Evolutionary conservation across 352 stramenopile genomes (phyloP).

Genomic region (Phytophthora megakarya): DNA sequence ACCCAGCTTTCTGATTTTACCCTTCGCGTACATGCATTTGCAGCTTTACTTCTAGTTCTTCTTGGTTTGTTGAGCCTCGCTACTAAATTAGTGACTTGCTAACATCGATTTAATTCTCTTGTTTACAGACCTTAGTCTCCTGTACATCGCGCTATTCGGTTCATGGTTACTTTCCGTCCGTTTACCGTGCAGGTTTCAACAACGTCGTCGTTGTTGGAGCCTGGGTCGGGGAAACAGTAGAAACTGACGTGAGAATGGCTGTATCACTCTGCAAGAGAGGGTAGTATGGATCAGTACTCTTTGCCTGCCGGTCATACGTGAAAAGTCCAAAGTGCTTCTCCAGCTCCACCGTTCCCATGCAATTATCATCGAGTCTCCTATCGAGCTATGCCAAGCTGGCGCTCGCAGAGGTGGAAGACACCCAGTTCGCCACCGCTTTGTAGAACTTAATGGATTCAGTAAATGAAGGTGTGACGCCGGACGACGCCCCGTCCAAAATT

Average conservation of each 20-base stretch:
- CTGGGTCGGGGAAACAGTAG: no score
- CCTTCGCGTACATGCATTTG: no score
- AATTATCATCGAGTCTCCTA: constrained; percentile 48
- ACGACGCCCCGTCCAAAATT: constrained; percentile 44
- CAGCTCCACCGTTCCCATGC: constrained; percentile 30
- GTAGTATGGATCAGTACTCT: constrained; percentile 30
- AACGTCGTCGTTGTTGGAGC: neutral
- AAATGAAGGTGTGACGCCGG: constrained; percentile 29
- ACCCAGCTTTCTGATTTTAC: no score
- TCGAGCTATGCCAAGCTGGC: constrained; percentile 23
- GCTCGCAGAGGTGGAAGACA: constrained; percentile 1
- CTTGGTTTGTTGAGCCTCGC: no score
- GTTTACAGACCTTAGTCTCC: no score
- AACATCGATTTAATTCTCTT: no score
- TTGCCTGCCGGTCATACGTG: constrained; percentile 28
- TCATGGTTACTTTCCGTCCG: no score
- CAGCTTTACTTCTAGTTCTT: no score
- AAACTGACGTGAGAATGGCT: neutral
- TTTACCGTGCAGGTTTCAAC: no score
- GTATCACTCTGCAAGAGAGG: neutral
- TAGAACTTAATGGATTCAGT: constrained; percentile 20
- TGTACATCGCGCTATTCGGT: no score
- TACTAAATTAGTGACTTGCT: no score
- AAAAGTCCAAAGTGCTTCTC: constrained; percentile 44
- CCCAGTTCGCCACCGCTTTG: constrained; percentile 22